Base-by-base conservation (phyloP, 2,329 filamentous ascomycete genomes). In the Ambrosiella xylebori region DNA sequence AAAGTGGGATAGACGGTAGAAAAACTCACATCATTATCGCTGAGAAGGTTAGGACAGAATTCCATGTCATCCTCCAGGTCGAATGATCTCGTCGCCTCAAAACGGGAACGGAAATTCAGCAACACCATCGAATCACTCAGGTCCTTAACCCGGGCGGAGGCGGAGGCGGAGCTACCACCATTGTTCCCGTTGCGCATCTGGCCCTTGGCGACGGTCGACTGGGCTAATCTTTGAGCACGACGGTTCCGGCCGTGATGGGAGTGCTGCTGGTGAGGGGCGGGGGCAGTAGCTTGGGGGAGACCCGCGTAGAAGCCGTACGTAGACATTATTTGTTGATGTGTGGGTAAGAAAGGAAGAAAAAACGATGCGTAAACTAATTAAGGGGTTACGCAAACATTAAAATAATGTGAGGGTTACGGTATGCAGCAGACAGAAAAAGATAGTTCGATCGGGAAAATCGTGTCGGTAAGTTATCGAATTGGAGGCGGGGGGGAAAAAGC, bases 21-120 rank as follows among this genome's bases (percentile, higher is more conserved):
- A 37, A 54, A 64, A 80, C 79, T 79, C 82, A 95, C 89, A 81
- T 95, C 89, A 71, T 80, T 89, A 73, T 96, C 90, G 40, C 89
- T 95, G 74, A 97, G 76, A 65, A 97, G 79, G 69, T 85, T 83
- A 62, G 91, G 91, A 73, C 90, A 96, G 71, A 97, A 97, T 71
- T 95, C 85, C 73, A 95, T 79, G 69, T 97, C 91, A 69, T 97
- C 91, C 67, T 96, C 91, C 62, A 97, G 78, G 65, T 97, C 91
- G 67, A 97, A 97, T 8, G 90, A 95, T 61, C 89, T 82, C 61
- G 87, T 88, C 63, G 88, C 86, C 73, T 97, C 90, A 65, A 95
- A 95, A 67, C 89, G 84, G 64, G 81, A 81, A 65, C 91, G 86
- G 74, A 95, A 96, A 62, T 83, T 81, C 61, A 79, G 78, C 61